Conservation (phyloP, 805 yeast species). For the Metschnikowia orientalis region DNA sequence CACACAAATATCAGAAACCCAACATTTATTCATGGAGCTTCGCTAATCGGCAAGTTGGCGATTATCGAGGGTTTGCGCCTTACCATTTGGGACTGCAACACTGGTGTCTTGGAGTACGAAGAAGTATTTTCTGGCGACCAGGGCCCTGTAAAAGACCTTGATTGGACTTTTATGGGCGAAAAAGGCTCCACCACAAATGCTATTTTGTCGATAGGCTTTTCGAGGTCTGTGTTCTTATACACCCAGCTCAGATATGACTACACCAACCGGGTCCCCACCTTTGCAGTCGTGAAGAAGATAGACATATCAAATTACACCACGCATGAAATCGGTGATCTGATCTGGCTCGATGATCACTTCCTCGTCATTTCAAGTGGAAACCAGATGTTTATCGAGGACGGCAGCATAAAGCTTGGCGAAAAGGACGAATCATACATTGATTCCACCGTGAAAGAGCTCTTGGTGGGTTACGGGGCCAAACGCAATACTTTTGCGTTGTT, state of each 20-base stretch:
- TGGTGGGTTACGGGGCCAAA: conserved; percentile 27
- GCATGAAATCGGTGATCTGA: conserved; percentile 82
- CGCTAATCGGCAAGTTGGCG: conserved; percentile 65
- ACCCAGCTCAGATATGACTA: conserved; percentile 87
- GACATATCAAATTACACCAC: conserved; percentile 69
- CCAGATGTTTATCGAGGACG: conserved; percentile 80
- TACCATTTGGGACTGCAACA: conserved; percentile 74
- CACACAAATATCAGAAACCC: conserved; percentile 54
- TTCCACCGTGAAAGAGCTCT: conserved; percentile 42
- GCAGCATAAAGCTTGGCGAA: conserved; percentile 38
- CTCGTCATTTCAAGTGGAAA: conserved; percentile 86
- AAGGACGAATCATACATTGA: conserved; percentile 37
- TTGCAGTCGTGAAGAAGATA: conserved; percentile 67
- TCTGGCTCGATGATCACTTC: conserved; percentile 78
- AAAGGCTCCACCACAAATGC: conserved; percentile 47
- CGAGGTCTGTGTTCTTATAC: conserved; percentile 56
- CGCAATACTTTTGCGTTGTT: conserved; percentile 44
- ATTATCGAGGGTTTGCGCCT: conserved; percentile 58
- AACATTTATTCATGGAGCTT: conserved; percentile 63
- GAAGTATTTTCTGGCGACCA: conserved; percentile 33
- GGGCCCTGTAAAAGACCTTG: conserved; percentile 60
- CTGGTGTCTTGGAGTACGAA: conserved; percentile 62
- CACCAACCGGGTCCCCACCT: conserved; percentile 74
- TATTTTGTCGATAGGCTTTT: conserved; percentile 76
- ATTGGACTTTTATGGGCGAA: conserved; percentile 69